Evolutionary conservation across 331 rosid species (phyloP), one percentile per base, ranked within the genome.

Genomic region (Rhamnella rubrinervis): DNA sequence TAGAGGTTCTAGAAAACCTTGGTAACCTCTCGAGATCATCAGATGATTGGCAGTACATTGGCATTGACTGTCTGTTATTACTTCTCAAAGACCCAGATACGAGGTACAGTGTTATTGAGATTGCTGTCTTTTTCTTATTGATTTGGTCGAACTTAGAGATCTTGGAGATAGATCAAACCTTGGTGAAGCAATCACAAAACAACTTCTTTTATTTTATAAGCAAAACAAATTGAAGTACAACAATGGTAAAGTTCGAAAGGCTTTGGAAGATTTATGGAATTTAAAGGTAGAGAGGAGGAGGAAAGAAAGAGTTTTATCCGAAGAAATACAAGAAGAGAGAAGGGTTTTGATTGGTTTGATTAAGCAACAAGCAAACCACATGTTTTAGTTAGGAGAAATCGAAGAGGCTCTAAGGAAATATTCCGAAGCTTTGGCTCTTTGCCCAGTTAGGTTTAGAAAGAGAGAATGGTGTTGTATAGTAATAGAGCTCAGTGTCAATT

Each of bases 21-120:
- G 79, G 93, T 40, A 91, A 87, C 60, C 74, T 91, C 25, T 83
- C 96, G 13, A 83, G 93, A 75, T 91, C 97, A 68, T 91, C 90
- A 1, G 92, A 91, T 80, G 90, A 91, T 65, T 91, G 97, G 96
- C 97, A 91, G 44, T 87, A 91, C 35, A 81, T 85, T 75, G 96
- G 93, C 12, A 85, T 91, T 2, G 88, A 91, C 40, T 91, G 96
- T 74, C 93, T 91, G 59, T 56, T 91, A 19, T 62, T 85, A 46
- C 96, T 93, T 62, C 96, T 93, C 80, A 90, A 84, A 73, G 96
- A 93, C 70, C 59, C 66, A 13, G 80, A 67, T 31, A 88, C 96
- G 4, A 83, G 98, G 85, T 83, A 82, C 86, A 81, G 76, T 35
- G 89, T 88, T 66, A 44, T 88, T 71, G 83, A 79, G 57, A 13